Conservation (phyloP, 306 rosid species). For the Prunus mume region DNA sequence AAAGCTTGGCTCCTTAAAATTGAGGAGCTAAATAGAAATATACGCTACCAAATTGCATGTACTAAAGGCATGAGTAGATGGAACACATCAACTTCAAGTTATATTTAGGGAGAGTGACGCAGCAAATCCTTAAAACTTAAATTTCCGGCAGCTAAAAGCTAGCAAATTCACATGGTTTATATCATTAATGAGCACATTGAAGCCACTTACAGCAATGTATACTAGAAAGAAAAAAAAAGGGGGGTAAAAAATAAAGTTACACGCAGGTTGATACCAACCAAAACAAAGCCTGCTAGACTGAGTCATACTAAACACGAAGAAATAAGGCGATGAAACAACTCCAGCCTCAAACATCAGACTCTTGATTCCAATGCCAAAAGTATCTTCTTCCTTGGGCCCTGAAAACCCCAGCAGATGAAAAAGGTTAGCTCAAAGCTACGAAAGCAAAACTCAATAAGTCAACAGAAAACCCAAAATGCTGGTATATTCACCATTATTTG, state of each 20-base stretch:
- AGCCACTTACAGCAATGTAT: constrained; percentile 29
- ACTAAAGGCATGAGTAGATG: not conserved
- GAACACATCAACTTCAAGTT: not conserved
- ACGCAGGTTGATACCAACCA: constrained; percentile 21
- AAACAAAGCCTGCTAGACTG: constrained; percentile 18
- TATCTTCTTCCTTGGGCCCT: constrained; percentile 99
- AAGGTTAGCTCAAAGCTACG: constrained; percentile 15
- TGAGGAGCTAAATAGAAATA: not conserved
- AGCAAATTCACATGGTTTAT: constrained; percentile 7
- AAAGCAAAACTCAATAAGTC: not conserved
- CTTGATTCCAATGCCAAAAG: constrained; percentile 83
- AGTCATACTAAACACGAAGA: constrained; percentile 13
- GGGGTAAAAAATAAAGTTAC: not conserved
- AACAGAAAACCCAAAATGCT: not conserved
- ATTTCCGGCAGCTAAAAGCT: constrained; percentile 14
- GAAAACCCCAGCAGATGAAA: constrained; percentile 36
- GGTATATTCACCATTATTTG: not conserved
- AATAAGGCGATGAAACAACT: not conserved
- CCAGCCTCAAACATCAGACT: constrained; percentile 40
- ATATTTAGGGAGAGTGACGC: not conserved
- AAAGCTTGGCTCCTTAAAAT: too few relatives aligned
- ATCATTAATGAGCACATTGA: constrained; percentile 14
- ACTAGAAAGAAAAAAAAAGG: not conserved
- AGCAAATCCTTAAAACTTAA: not conserved
- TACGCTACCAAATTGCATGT: not conserved